A percentile compares a stretch with the other conserved stretches of the same genome.
These are phyloP conservation scores for Dryas alaskensis DNA, from an alignment of 306 rosid genomes.

Conservation along the genomic window DNA sequence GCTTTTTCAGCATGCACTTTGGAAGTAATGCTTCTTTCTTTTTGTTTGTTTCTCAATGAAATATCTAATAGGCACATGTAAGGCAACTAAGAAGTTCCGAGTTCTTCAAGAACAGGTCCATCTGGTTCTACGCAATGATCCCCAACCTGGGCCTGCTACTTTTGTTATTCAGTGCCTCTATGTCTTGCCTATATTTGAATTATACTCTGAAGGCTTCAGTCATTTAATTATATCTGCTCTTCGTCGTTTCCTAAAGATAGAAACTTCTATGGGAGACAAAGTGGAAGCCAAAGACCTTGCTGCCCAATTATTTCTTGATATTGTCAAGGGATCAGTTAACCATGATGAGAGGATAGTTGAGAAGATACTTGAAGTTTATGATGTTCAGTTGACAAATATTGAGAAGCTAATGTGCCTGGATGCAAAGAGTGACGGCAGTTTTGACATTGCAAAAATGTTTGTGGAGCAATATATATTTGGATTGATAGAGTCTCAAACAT, in stretches of 20 bases:
- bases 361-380: conserved; percentile 69
- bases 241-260: conserved; percentile 57
- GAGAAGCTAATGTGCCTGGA: conserved; percentile 57
- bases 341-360: conserved; percentile 69
- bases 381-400: conserved; percentile 56
- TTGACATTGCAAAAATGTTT: conserved; percentile 50
- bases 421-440: conserved; percentile 33
- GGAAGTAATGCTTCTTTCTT: conserved; percentile 26
- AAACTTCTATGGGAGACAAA: conserved; percentile 36
- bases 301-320: conserved; percentile 60
- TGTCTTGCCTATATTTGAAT: conserved; percentile 66
- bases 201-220: conserved; percentile 71
- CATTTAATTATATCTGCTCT: conserved; percentile 79
- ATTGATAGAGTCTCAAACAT: conserved; percentile 60
- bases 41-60: conserved; percentile 33
- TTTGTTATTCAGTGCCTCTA: conserved; percentile 77
- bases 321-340: conserved; percentile 60
- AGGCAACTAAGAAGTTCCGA: conserved; percentile 83
- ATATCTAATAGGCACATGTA: conserved; percentile 67
- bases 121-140: conserved; percentile 74
- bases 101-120: conserved; percentile 77
- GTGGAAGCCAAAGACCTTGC: conserved; percentile 58
- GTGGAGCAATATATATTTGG: conserved; percentile 57
- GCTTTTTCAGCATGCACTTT: not conserved
- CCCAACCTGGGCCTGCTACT: conserved; percentile 82